phyloP scores from a whole-genome alignment of 129 eudicot species.

The Rutidosis leptorrhynchoides region DNA sequence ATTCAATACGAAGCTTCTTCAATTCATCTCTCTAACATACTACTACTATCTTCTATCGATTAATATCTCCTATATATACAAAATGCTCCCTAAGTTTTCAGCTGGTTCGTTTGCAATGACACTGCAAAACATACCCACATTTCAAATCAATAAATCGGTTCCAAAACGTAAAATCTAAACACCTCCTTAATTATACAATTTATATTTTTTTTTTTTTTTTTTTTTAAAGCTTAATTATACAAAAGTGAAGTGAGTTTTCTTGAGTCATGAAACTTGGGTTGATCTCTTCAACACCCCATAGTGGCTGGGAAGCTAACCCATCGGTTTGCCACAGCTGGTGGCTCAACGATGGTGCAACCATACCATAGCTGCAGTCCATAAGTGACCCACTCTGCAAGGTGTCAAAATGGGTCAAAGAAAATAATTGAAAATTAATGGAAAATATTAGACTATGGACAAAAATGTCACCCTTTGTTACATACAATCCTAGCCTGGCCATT shows the following conservation, averaged over 20 bases:
- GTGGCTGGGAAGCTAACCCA: constrained; percentile 48
- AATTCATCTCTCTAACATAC: constrained; percentile 20
- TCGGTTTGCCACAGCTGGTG: constrained; percentile 64
- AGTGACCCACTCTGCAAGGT: constrained; percentile 54
- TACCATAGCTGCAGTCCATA: constrained; percentile 46
- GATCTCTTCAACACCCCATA: constrained; percentile 71
- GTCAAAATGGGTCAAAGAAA: constrained; percentile 21
- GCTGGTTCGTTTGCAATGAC: constrained; percentile 65
- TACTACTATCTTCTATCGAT: constrained; percentile 24
- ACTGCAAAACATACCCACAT: constrained; percentile 38
- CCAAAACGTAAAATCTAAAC: no score
- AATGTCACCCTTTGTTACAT: constrained; percentile 26
- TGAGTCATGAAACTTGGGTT: constrained; percentile 55
- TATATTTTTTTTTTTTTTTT: no score
- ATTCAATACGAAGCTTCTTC: constrained; percentile 7
- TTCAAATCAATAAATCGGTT: neutral
- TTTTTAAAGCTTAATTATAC: no score
- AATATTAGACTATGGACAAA: constrained; percentile 17
- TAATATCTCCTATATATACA: constrained; percentile 46
- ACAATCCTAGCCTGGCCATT: constrained; percentile 8
- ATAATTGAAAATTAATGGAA: constrained; percentile 6
- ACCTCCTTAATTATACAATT: no score
- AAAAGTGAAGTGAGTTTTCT: constrained; percentile 59
- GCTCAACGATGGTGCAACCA: constrained; percentile 48
- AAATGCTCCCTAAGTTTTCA: constrained; percentile 51